These are phyloP conservation scores for Macrophomina pseudophaseolina DNA, from an alignment of 2,329 filamentous ascomycete genomes.

Conservation along the genomic window DNA sequence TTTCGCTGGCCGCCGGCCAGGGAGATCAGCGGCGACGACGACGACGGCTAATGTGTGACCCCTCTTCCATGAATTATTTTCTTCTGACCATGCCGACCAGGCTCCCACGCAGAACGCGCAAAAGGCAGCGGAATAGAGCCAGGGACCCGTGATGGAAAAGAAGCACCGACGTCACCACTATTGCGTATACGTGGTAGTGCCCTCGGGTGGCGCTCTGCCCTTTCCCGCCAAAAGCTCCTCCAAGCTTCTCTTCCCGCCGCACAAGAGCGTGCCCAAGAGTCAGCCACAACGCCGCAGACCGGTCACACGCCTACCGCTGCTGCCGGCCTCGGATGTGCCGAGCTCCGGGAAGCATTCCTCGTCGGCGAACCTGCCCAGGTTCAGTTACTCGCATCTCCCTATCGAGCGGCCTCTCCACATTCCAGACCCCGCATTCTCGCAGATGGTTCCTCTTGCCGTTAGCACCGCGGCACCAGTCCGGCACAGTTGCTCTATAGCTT, in stretches of 20 bases:
- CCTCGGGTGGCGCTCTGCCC: conserved; percentile 2
- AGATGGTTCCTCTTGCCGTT: background rate
- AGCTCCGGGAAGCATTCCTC: background rate
- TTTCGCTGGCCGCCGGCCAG: background rate
- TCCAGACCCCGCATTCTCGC: conserved; percentile 9
- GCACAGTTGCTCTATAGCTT: background rate
- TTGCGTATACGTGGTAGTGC: background rate
- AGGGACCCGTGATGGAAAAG: background rate
- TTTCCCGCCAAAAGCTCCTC: conserved; percentile 4
- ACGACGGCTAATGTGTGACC: background rate
- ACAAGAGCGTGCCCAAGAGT: background rate
- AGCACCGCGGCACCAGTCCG: conserved; percentile 1
- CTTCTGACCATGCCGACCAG: background rate
- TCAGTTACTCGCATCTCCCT: background rate
- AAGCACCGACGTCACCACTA: background rate
- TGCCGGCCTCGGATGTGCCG: background rate
- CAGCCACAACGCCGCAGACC: background rate
- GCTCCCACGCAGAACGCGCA: too few relatives aligned
- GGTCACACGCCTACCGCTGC: background rate
- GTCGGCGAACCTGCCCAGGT: background rate
- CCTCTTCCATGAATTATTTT: background rate
- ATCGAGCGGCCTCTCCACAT: background rate
- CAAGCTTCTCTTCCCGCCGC: background rate
- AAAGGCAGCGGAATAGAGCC: background rate
- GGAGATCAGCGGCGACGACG: background rate